Conservation (phyloP, 257 asterid genomes). For the Nicotiana paniculata region DNA sequence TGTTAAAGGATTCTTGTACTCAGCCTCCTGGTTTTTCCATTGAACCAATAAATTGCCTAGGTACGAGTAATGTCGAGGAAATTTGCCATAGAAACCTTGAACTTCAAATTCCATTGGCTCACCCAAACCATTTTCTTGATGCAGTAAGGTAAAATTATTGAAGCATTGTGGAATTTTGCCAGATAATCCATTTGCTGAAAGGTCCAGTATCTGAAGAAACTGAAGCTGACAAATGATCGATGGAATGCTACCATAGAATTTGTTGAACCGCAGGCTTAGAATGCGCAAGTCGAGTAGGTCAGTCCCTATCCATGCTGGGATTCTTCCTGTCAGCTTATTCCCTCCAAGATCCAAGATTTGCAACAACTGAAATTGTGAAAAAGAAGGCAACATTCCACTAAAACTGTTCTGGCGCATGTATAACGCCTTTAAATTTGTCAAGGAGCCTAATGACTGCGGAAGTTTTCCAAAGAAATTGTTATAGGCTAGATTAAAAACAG, state of each 20-base stretch:
- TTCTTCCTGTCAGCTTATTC: not conserved
- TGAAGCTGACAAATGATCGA: not conserved
- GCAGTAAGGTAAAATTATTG: constrained; percentile 14
- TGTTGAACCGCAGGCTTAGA: not conserved
- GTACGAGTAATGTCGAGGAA: not conserved
- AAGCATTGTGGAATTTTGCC: constrained; percentile 17
- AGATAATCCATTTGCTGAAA: not conserved
- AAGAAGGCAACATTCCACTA: constrained; percentile 11
- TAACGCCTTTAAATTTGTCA: not conserved
- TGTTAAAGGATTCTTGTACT: constrained; percentile 3
- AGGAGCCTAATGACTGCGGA: constrained; percentile 15
- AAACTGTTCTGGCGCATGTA: constrained; percentile 13
- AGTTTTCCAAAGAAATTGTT: constrained; percentile 18
- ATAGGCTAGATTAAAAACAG: constrained; percentile 9
- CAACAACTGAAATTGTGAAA: constrained; percentile 5
- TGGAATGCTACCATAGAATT: not conserved
- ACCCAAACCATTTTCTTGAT: not conserved
- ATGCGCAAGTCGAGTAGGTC: not conserved
- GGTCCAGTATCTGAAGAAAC: not conserved
- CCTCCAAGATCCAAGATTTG: constrained; percentile 23
- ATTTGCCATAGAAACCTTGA: too few relatives aligned
- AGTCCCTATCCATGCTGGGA: constrained; percentile 1
- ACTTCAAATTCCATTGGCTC: not conserved
- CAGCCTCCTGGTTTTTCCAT: constrained; percentile 18
- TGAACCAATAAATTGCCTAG: constrained; percentile 8